Evolutionary conservation across 208 protist genomes (phyloP).

Genomic region (Leishmania lainsoni): DNA sequence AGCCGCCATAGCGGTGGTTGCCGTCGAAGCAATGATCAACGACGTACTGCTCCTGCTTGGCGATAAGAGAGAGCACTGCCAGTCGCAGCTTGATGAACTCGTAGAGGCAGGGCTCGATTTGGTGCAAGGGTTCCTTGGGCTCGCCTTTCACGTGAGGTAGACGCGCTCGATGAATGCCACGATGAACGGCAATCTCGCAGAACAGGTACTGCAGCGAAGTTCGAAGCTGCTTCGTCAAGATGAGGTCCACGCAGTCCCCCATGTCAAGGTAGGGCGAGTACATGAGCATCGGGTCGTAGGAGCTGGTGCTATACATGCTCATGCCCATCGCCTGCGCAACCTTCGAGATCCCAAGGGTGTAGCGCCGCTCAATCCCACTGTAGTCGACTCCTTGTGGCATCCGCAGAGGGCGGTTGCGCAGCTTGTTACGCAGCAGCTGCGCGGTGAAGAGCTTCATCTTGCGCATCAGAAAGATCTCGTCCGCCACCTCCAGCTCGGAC

Average conservation of each 20-base stretch:
- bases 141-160: constrained; percentile 58
- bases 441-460: constrained; percentile 86
- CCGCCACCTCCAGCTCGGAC: constrained; percentile 75
- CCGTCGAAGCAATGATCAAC: constrained; percentile 85
- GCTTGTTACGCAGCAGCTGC: constrained; percentile 80
- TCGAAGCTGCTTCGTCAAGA: constrained; percentile 84
- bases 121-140: constrained; percentile 60
- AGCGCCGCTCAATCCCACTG: constrained; percentile 80
- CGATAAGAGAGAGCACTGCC: constrained; percentile 65
- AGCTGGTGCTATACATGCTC: constrained; percentile 84
- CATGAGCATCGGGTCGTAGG: constrained; percentile 80
- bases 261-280: constrained; percentile 79
- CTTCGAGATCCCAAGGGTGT: constrained; percentile 75
- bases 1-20: constrained; percentile 84
- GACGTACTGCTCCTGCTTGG: constrained; percentile 88
- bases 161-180: constrained; percentile 70
- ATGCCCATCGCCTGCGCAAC: constrained; percentile 86
- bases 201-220: constrained; percentile 82
- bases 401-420: constrained; percentile 66
- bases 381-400: constrained; percentile 87
- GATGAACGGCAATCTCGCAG: constrained; percentile 82
- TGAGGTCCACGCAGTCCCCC: constrained; percentile 83
- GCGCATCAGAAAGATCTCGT: constrained; percentile 90
- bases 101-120: constrained; percentile 84
- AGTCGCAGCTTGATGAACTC: constrained; percentile 86